Evolutionary conservation across 495 filamentous ascomycete genomes (phyloP).

Genomic region (Talaromyces wortmannii): DNA sequence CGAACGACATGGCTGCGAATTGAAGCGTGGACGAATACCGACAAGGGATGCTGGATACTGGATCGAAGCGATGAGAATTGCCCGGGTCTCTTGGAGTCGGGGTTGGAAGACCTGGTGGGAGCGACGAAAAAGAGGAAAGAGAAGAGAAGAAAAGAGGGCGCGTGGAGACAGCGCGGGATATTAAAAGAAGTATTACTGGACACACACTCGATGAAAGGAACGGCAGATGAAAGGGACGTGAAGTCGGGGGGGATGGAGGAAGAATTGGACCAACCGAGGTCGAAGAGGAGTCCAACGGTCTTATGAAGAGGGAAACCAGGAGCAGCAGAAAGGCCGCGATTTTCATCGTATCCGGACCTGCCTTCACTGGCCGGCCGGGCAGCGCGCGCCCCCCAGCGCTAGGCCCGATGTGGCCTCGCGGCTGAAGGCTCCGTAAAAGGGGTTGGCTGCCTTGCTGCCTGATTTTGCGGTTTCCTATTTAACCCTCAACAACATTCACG

Average conservation of each 20-base stretch:
- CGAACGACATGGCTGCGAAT: slow-evolving; percentile 27
- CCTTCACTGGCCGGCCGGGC: no score
- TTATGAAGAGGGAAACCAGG: slow-evolving; percentile 11
- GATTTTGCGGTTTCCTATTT: no score
- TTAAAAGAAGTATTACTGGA: not conserved
- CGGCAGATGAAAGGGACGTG: not conserved
- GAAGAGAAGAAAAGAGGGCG: slow-evolving; percentile 1
- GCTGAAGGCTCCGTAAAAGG: no score
- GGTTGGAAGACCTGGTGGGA: not conserved
- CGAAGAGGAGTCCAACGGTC: slow-evolving; percentile 10
- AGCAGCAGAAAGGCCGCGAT: slow-evolving; percentile 7
- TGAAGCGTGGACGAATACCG: not conserved
- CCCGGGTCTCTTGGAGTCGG: not conserved
- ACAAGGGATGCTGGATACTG: not conserved
- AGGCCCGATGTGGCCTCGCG: no score
- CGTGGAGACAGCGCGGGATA: not conserved
- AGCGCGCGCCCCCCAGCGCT: no score
- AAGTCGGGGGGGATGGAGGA: slow-evolving; percentile 3
- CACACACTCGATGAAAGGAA: not conserved
- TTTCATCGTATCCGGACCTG: no score
- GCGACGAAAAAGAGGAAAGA: slow-evolving; percentile 1
- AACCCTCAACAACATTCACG: no score
- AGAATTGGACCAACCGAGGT: slow-evolving; percentile 11
- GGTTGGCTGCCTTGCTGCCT: no score
- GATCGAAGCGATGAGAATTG: not conserved